phyloP scores from a whole-genome alignment of 306 rosid genomes.

The Cucumis sativus region DNA sequence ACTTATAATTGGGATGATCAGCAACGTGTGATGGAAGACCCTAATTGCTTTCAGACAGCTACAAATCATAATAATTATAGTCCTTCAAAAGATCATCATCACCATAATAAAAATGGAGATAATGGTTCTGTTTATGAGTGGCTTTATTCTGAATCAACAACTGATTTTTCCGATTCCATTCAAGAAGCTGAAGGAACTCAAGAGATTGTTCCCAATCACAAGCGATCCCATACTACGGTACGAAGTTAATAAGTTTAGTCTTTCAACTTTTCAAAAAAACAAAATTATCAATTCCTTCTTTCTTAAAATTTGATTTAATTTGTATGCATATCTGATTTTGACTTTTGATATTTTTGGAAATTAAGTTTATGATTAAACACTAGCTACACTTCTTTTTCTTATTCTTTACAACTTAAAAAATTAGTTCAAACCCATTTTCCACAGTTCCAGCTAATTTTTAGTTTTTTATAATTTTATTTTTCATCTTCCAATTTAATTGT shows the following conservation, averaged over 20 bases:
- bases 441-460: too few relatives aligned
- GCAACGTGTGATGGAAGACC: conserved; percentile 21
- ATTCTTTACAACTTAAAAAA: too few relatives aligned
- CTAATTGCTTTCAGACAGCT: conserved; percentile 37
- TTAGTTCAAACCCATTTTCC: too few relatives aligned
- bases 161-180: conserved; percentile 20
- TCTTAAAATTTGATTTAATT: too few relatives aligned
- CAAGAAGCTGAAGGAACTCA: conserved; percentile 21
- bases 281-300: neutral
- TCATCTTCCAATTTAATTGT: too few relatives aligned
- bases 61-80: conserved; percentile 16
- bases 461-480: too few relatives aligned
- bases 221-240: conserved; percentile 37
- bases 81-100: conserved; percentile 9
- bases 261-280: neutral
- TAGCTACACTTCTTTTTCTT: too few relatives aligned
- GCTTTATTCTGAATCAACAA: conserved; percentile 36
- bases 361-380: too few relatives aligned
- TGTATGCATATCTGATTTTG: too few relatives aligned
- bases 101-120: conserved; percentile 14
- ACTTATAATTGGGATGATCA: conserved; percentile 26
- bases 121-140: conserved; percentile 31
- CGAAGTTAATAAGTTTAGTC: neutral
- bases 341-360: too few relatives aligned
- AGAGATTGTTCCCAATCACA: conserved; percentile 19